Evolutionary conservation across 768 basidiomycete species (phyloP), one percentile per base, ranked within the genome.

Genomic region (Pisolithus tinctorius): DNA sequence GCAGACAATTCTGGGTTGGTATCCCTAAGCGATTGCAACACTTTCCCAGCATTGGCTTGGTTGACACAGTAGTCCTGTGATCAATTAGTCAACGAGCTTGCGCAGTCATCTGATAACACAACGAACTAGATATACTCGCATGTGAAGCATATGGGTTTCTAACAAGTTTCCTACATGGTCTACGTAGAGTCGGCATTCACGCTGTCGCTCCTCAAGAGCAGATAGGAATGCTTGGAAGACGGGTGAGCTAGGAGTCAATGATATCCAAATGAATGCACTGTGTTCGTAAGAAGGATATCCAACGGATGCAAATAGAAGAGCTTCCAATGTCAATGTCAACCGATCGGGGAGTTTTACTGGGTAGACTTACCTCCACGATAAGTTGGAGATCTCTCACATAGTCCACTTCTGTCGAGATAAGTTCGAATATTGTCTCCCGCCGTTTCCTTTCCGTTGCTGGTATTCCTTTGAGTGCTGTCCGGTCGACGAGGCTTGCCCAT

Each of bases 201-300:
- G 90, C 65, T 98, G 95, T 3, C 94, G 78, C 55, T 91, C 88
- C 64, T 99, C 95, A 6, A 98, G 74, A 16, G 82, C 83, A 55
- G 91, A 94, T 52, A 93, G 70, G 64, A 97, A 93, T 0, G 83
- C 77, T 87, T 88, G 40, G 6, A 4, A 49, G 57, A 20, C 2
- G 41, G 31, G 34, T 55, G 20, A 56, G 43, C 14, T 26, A 20
- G 20, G 20, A 20, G 20, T 20, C 20, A 4, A 97, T 72, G 45
- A 96, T 83, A 59, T 97, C 94, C 20, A 20, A 20, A 20, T 20
- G 20, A 20, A 20, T 2, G 20, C 20, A 20, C 20, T 20, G 20
- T 20, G 20, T 20, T 20, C 20, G 20, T 20, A 20, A 20, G 20
- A 20, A 20, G 20, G 20, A 20, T 63, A 0, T 78, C 71, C 42